Evolutionary conservation across 352 stramenopile species (phyloP).

Genomic region (Globisporangium yorkense): DNA sequence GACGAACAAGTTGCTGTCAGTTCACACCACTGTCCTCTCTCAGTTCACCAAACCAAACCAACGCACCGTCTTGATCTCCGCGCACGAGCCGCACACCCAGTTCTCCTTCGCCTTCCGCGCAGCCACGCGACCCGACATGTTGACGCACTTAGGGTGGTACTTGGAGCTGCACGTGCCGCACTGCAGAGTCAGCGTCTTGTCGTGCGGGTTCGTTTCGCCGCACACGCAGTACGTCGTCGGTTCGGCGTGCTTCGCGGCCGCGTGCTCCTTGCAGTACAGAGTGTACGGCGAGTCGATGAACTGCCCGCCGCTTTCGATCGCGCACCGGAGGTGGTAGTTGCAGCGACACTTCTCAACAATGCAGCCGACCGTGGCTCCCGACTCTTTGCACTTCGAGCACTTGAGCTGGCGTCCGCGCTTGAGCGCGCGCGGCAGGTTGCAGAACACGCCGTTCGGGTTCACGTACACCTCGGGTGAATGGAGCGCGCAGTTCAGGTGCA

Average conservation of each 20-base stretch:
- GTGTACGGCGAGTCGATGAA: constrained; percentile 72
- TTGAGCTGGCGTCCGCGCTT: constrained; percentile 75
- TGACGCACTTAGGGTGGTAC: constrained; percentile 78
- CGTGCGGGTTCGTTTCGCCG: constrained; percentile 30
- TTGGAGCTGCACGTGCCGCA: constrained; percentile 58
- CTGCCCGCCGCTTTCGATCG: constrained; percentile 59
- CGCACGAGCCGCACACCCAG: constrained; percentile 33
- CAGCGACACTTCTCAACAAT: constrained; percentile 68
- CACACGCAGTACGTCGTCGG: constrained; percentile 43
- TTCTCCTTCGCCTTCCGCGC: constrained; percentile 44
- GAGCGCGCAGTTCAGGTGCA: constrained; percentile 80
- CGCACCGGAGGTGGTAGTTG: constrained; percentile 79
- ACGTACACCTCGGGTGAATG: constrained; percentile 82
- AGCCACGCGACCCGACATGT: constrained; percentile 70
- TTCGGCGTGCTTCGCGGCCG: constrained; percentile 30
- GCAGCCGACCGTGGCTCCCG: constrained; percentile 72
- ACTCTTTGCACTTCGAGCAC: constrained; percentile 59
- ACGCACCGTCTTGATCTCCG: constrained; percentile 17
- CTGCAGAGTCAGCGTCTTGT: constrained; percentile 43
- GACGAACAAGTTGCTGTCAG: background rate
- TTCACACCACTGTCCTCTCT: too few relatives aligned
- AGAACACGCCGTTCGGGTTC: constrained; percentile 74
- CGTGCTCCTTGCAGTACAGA: constrained; percentile 69
- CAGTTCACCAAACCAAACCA: too few relatives aligned
- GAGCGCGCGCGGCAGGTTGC: constrained; percentile 67